Evolutionary conservation across 768 basidiomycete genomes (phyloP).

Genomic region (Cantharellus anzutake): DNA sequence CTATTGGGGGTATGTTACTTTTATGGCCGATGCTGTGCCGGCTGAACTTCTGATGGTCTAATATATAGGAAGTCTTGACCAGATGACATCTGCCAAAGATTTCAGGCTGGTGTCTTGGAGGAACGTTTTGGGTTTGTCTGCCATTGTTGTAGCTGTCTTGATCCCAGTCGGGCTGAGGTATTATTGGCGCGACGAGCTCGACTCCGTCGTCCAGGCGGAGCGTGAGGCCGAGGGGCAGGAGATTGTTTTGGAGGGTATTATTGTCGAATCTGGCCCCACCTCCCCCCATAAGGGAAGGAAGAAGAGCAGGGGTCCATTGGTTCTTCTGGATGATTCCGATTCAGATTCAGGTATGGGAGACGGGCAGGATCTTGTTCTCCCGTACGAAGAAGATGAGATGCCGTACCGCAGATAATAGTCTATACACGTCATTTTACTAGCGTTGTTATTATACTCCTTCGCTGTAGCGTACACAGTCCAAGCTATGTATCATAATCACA

Average conservation of each 20-base stretch:
- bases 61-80: constrained; percentile 42
- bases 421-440: too few relatives aligned
- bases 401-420: too few relatives aligned
- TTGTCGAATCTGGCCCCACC: neutral
- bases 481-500: too few relatives aligned
- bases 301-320: too few relatives aligned
- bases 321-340: too few relatives aligned
- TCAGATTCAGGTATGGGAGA: too few relatives aligned
- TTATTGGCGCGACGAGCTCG: constrained; percentile 51
- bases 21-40: neutral
- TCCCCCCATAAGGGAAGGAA: too few relatives aligned
- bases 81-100: constrained; percentile 87
- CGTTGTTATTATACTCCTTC: too few relatives aligned
- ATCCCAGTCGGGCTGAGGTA: constrained; percentile 82
- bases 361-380: too few relatives aligned
- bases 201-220: constrained; percentile 12
- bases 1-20: constrained; percentile 45
- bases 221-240: constrained; percentile 19
- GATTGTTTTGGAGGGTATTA: constrained; percentile 1
- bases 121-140: constrained; percentile 71
- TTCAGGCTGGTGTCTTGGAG: constrained; percentile 86
- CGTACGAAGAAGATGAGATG: too few relatives aligned
- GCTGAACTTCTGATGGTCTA: neutral
- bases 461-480: too few relatives aligned
- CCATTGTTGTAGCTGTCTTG: constrained; percentile 79